These are phyloP conservation scores for Saccharomycopsis hybrid DNA, from an alignment of 1,139 yeast species.

Conservation along the genomic window DNA sequence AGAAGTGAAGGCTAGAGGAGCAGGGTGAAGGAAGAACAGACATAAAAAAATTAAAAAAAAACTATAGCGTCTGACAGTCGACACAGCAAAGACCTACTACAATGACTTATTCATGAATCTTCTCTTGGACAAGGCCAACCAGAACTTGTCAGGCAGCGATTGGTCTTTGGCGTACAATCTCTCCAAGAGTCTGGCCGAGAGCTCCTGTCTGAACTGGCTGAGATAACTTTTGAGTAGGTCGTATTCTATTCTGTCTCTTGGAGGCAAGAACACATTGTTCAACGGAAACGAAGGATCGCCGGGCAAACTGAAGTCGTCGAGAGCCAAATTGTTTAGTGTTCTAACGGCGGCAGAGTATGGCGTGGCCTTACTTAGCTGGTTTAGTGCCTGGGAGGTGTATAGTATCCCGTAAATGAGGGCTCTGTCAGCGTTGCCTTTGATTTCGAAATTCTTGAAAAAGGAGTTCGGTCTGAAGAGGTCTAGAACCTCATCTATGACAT, in stretches of 20 bases:
- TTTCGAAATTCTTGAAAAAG: slow-evolving; percentile 93
- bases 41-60: too few relatives aligned
- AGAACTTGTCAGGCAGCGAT: slow-evolving; percentile 61
- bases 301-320: slow-evolving; percentile 86
- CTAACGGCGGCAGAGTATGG: slow-evolving; percentile 62
- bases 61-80: not conserved
- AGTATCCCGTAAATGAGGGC: slow-evolving; percentile 94
- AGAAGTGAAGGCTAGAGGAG: too few relatives aligned
- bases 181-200: slow-evolving; percentile 71
- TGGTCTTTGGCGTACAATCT: slow-evolving; percentile 60
- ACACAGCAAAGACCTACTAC: slow-evolving; percentile 20
- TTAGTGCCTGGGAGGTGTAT: slow-evolving; percentile 78
- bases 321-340: slow-evolving; percentile 70
- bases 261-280: slow-evolving; percentile 71
- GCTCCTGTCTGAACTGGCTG: slow-evolving; percentile 91
- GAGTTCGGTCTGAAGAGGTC: slow-evolving; percentile 95
- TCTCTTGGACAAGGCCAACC: slow-evolving; percentile 95
- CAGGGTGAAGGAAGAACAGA: too few relatives aligned
- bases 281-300: slow-evolving; percentile 95
- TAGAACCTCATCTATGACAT: slow-evolving; percentile 81
- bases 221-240: slow-evolving; percentile 76
- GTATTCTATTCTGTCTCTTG: slow-evolving; percentile 66
- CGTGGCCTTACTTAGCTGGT: slow-evolving; percentile 45
- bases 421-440: slow-evolving; percentile 92
- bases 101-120: slow-evolving; percentile 85